Conservation (phyloP, 148 eudicot genomes). For the Mesembryanthemum crystallinum region DNA sequence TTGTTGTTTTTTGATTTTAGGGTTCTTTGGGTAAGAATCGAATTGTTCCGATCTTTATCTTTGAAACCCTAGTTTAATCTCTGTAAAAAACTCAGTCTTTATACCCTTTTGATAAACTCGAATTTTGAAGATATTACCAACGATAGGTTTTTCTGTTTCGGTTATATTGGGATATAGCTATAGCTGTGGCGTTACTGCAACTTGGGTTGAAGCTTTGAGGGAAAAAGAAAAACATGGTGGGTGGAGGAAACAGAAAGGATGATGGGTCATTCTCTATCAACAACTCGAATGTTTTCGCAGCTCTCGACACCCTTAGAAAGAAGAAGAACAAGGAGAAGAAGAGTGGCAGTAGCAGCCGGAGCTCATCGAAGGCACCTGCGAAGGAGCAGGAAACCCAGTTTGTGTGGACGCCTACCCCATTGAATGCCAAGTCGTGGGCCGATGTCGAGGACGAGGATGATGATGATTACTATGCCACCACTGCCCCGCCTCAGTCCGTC, state of each 20-base stretch:
- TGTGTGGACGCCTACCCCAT: slow-evolving; percentile 67
- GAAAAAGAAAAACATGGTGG: slow-evolving; percentile 44
- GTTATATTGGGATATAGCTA: not conserved
- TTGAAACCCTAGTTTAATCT: not conserved
- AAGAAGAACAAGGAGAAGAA: slow-evolving; percentile 78
- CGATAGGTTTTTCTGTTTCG: not conserved
- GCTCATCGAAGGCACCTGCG: slow-evolving; percentile 31
- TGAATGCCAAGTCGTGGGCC: slow-evolving; percentile 80
- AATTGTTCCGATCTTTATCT: not conserved
- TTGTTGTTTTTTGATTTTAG: not conserved
- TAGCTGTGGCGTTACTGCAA: slow-evolving; percentile 5
- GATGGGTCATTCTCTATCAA: slow-evolving; percentile 52
- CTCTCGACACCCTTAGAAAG: slow-evolving; percentile 70
- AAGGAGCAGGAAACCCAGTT: slow-evolving; percentile 52
- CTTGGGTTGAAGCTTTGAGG: not conserved
- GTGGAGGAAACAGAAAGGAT: slow-evolving; percentile 58
- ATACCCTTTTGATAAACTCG: not conserved
- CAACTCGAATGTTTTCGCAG: slow-evolving; percentile 83
- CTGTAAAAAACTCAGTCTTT: not conserved
- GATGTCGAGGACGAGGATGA: slow-evolving; percentile 97
- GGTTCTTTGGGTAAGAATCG: not conserved
- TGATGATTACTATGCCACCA: slow-evolving; percentile 82
- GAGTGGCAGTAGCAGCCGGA: slow-evolving; percentile 36
- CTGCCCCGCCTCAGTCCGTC: slow-evolving; percentile 66
- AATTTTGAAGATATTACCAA: not conserved